Base-by-base conservation (phyloP, 164 flowering plant species). In the Vitis rupestris region DNA sequence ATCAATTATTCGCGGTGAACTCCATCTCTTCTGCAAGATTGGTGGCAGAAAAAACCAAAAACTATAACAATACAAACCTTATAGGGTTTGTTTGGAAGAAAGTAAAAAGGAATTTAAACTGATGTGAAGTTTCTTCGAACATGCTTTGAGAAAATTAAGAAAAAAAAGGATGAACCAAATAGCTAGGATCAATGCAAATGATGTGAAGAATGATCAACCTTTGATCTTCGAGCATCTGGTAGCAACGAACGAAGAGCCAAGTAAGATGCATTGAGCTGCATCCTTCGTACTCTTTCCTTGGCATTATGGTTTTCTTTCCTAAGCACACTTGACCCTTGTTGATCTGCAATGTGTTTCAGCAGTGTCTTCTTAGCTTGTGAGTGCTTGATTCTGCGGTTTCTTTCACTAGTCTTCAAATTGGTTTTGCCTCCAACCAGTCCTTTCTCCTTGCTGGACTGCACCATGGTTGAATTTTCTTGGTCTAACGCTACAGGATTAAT, bases 241-340 rank as follows among this genome's bases (percentile, higher is more conserved):
- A 79, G 75, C 50, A 81, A 64, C 19, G 74, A 58, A 10, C 75
- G 75, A 56, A 78, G 82, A 49, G 83, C 71, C n/a, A 74, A 63
- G 49, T 73, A 82, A 23, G 83, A 73, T 10, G 74, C 80, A 68
- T 78, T 72, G 27, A 80, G 80, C 74, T 73, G 75, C 79, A 78
- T 60, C 66, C 85, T 80, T 44, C 83, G 64, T 13, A 78, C 56
- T 51, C 78, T 75, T 66, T 82, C 85, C 77, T 80, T 82, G 6
- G 82, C 85, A 69, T 82, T 82, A 49, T 80, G 85, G 12, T 73
- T 73, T 52, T 70, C 66, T 68, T 77, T 80, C 82, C 73, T 78
- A 5, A 37, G 19, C 3, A 52, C 67, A 19, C 9, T 4, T 49
- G 65, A 62, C 5, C 68, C 74, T 65, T 57, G 55, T 31, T 57